These are phyloP conservation scores for Dioscorea cayenensis DNA, from an alignment of 116 monocot species.

Conservation along the genomic window DNA sequence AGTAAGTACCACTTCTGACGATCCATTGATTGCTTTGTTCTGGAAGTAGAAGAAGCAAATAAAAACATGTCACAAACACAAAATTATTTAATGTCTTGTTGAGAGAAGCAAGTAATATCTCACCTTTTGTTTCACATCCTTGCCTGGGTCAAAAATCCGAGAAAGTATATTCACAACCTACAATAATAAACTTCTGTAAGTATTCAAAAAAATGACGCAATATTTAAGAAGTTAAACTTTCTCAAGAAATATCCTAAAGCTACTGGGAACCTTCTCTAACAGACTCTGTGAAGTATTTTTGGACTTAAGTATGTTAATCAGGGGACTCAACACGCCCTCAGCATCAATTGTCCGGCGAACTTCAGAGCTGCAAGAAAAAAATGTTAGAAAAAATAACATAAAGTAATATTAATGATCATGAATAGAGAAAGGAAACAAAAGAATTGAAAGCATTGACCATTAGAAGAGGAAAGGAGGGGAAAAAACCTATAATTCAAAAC, in stretches of 20 bases:
- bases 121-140: slow-evolving; percentile 41
- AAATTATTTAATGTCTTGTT: neutral
- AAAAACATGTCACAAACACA: slow-evolving; percentile 2
- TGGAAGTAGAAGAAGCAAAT: slow-evolving; percentile 23
- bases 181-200: slow-evolving; percentile 4
- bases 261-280: slow-evolving; percentile 49
- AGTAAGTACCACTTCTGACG: slow-evolving; percentile 4
- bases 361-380: slow-evolving; percentile 29
- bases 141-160: slow-evolving; percentile 38
- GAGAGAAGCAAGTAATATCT: neutral
- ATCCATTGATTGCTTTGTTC: slow-evolving; percentile 20
- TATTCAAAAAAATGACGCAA: neutral
- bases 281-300: slow-evolving; percentile 25
- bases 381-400: neutral
- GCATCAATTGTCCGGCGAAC: slow-evolving; percentile 50
- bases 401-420: neutral
- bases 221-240: neutral
- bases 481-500: neutral
- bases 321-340: slow-evolving; percentile 34
- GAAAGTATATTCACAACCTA: slow-evolving; percentile 59
- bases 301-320: slow-evolving; percentile 44
- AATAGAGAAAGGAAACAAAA: slow-evolving; percentile 1
- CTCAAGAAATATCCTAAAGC: neutral
- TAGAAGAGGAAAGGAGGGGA: neutral
- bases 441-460: neutral